Conservation (phyloP, 2,329 filamentous ascomycete species). For the Ophiostoma quercus region DNA sequence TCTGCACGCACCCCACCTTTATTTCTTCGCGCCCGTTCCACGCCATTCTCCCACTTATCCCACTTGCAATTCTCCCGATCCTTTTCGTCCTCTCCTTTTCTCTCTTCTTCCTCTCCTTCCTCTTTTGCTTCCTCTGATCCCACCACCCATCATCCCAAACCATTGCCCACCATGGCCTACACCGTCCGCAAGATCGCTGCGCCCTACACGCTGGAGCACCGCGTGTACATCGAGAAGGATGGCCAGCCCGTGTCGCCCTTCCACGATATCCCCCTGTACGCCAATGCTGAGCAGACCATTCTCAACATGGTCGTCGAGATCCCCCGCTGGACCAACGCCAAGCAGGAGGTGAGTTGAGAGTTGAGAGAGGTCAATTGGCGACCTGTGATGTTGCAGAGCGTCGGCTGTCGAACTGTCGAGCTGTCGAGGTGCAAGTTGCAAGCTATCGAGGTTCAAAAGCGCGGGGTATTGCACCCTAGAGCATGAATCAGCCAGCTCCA, state of each 20-base stretch:
- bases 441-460: too few relatives aligned
- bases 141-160: slow-evolving; percentile 23
- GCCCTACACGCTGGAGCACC: slow-evolving; percentile 92
- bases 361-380: not conserved
- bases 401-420: too few relatives aligned
- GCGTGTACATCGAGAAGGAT: slow-evolving; percentile 97
- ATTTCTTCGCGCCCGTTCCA: slow-evolving; percentile 18
- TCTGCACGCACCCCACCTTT: slow-evolving; percentile 22
- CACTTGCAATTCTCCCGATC: slow-evolving; percentile 8
- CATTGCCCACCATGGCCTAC: slow-evolving; percentile 55
- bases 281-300: slow-evolving; percentile 90
- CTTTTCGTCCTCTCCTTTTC: not conserved
- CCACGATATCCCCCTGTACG: slow-evolving; percentile 97
- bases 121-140: slow-evolving; percentile 6
- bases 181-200: slow-evolving; percentile 79
- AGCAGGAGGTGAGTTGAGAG: slow-evolving; percentile 76
- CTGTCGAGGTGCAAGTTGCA: too few relatives aligned
- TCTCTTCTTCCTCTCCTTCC: slow-evolving; percentile 5
- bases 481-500: not conserved
- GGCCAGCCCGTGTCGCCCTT: slow-evolving; percentile 89
- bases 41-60: slow-evolving; percentile 17
- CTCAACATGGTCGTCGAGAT: slow-evolving; percentile 99
- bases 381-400: not conserved
- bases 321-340: slow-evolving; percentile 98
- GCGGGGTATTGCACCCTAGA: not conserved